A percentile compares a stretch with the other conserved stretches of the same genome.
Conservation (phyloP, 2,329 filamentous ascomycete genomes). For the Penicillium crustosum region DNA sequence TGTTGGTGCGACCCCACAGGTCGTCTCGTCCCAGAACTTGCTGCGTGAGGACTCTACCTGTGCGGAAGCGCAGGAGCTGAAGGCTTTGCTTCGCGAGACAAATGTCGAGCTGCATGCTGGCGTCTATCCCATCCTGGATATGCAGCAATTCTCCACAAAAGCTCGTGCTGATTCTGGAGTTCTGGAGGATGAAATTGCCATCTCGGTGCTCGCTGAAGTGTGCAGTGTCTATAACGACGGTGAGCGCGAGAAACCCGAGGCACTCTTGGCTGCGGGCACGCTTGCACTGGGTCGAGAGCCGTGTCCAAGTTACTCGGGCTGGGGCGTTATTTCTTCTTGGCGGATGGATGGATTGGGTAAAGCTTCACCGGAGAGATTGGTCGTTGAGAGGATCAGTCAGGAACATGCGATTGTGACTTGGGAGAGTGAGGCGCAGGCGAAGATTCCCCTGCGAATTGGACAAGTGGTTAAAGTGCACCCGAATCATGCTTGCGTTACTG, state of each 20-base stretch:
- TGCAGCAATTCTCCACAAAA: slow-evolving; percentile 75
- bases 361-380: slow-evolving; percentile 55
- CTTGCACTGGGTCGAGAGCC: slow-evolving; percentile 72
- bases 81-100: slow-evolving; percentile 32
- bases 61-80: slow-evolving; percentile 32
- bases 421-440: slow-evolving; percentile 41
- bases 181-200: slow-evolving; percentile 56
- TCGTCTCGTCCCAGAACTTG: slow-evolving; percentile 64
- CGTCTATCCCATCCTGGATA: slow-evolving; percentile 72
- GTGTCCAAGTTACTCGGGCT: slow-evolving; percentile 68
- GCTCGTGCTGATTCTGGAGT: slow-evolving; percentile 48
- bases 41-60: slow-evolving; percentile 36
- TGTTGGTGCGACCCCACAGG: slow-evolving; percentile 75
- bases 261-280: slow-evolving; percentile 66
- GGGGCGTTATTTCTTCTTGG: slow-evolving; percentile 68
- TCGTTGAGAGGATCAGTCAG: slow-evolving; percentile 70
- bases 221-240: slow-evolving; percentile 65
- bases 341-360: slow-evolving; percentile 40
- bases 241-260: slow-evolving; percentile 57
- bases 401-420: slow-evolving; percentile 74
- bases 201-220: slow-evolving; percentile 71
- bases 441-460: slow-evolving; percentile 58
- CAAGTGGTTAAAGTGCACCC: slow-evolving; percentile 72
- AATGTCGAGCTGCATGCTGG: slow-evolving; percentile 71
- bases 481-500: slow-evolving; percentile 78